Conservation (phyloP, 495 filamentous ascomycete genomes). For the Coniosporium apollinis region DNA sequence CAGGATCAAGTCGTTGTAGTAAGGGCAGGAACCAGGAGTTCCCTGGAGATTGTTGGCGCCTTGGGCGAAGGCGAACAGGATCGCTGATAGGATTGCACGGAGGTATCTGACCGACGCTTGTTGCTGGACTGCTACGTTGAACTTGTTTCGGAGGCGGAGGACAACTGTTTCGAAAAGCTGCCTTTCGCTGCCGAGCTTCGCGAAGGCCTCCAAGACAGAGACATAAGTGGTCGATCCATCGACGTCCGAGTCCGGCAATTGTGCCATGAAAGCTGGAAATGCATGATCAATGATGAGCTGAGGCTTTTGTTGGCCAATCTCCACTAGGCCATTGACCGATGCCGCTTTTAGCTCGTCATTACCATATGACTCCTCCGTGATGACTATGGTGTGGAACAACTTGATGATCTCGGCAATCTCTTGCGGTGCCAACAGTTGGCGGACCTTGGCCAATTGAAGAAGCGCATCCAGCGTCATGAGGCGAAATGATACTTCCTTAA, state of each 20-base stretch:
- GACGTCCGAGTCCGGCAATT: constrained; percentile 41
- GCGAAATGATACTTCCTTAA: constrained; percentile 50
- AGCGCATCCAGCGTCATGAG: constrained; percentile 43
- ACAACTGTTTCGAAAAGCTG: constrained; percentile 54
- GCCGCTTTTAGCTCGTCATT: constrained; percentile 42
- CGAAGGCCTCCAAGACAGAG: constrained; percentile 48
- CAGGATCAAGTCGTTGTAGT: constrained; percentile 45
- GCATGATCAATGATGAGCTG: constrained; percentile 53
- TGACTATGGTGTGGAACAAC: constrained; percentile 46
- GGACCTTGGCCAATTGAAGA: constrained; percentile 36
- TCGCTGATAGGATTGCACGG: constrained; percentile 41
- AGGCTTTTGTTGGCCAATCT: constrained; percentile 49
- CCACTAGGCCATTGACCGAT: constrained; percentile 44
- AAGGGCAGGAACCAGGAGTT: constrained; percentile 34
- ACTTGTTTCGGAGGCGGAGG: constrained; percentile 47
- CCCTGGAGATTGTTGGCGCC: constrained; percentile 28
- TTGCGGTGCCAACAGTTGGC: constrained; percentile 42
- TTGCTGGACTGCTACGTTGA: constrained; percentile 40
- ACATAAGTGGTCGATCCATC: constrained; percentile 28
- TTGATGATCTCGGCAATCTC: constrained; percentile 48
- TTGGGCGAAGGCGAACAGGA: constrained; percentile 47
- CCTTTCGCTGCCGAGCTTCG: constrained; percentile 47
- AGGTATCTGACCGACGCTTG: constrained; percentile 38
- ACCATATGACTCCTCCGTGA: constrained; percentile 40
- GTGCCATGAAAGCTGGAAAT: constrained; percentile 57